A percentile compares a stretch with the other conserved stretches of the same genome.
Conservation (phyloP, 2,329 filamentous ascomycete genomes). For the Ceratocystis ficicola region DNA sequence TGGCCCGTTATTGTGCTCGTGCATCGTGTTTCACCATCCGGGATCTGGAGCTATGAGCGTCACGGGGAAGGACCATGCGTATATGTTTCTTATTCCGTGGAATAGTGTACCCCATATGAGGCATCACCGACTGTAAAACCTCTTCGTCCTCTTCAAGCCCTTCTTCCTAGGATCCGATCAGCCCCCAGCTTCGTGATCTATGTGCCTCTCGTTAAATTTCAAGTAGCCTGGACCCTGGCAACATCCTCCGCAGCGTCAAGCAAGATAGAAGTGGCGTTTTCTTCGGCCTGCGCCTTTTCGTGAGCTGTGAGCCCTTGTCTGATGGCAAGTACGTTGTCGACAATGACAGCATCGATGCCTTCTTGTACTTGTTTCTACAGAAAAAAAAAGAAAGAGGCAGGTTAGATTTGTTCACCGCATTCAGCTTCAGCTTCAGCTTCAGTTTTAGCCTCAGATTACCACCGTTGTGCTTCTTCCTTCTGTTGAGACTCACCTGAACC, state of each 20-base stretch:
- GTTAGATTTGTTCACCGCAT: slow-evolving; percentile 4
- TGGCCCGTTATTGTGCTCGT: too few relatives aligned
- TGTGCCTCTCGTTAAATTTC: background rate
- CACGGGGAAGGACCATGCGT: slow-evolving; percentile 7
- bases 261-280: slow-evolving; percentile 3
- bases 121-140: background rate
- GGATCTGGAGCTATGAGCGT: slow-evolving; percentile 1
- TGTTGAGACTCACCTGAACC: slow-evolving; percentile 58
- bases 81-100: slow-evolving; percentile 9
- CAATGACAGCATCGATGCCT: slow-evolving; percentile 95
- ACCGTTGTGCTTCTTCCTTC: slow-evolving; percentile 16
- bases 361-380: slow-evolving; percentile 73
- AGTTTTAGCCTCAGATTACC: too few relatives aligned
- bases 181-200: background rate
- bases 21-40: background rate
- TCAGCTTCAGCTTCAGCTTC: background rate
- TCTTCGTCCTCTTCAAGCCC: background rate
- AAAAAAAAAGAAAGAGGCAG: slow-evolving; percentile 22
- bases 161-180: background rate
- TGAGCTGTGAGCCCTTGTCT: slow-evolving; percentile 65
- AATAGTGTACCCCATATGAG: background rate
- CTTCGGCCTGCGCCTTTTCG: slow-evolving; percentile 16
- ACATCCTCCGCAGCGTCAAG: background rate
- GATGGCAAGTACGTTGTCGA: slow-evolving; percentile 87
- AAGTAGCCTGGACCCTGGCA: background rate